Evolutionary conservation across 2,329 filamentous ascomycete genomes (phyloP).

Genomic region (Alternaria incomplexa): DNA sequence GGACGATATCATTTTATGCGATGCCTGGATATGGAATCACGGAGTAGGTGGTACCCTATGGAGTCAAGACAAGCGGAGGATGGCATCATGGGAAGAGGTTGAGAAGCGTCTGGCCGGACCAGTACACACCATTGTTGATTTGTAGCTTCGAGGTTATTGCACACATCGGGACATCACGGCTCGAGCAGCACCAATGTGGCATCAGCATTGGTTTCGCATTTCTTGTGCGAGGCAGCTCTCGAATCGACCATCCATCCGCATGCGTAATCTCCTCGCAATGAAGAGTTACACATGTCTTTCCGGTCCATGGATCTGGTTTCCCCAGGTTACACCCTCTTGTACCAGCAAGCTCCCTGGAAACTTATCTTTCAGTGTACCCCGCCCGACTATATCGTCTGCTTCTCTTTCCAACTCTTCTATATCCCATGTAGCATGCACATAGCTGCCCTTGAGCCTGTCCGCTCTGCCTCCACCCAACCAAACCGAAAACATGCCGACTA

Average conservation of each 20-base stretch:
- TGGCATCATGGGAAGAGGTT: constrained; percentile 28
- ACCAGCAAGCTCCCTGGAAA: no score
- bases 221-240: background rate
- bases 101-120: constrained; percentile 16
- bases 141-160: background rate
- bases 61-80: constrained; percentile 25
- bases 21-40: constrained; percentile 34
- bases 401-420: background rate
- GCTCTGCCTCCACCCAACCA: background rate
- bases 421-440: background rate
- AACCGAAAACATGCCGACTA: background rate
- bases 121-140: constrained; percentile 10
- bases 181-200: background rate
- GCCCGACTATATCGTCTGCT: background rate
- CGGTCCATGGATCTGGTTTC: background rate
- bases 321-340: background rate
- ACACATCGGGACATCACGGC: background rate
- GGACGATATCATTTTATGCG: constrained; percentile 28
- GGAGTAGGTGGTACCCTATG: constrained; percentile 32
- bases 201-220: background rate
- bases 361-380: background rate
- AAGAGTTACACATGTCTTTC: background rate
- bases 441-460: background rate
- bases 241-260: background rate
- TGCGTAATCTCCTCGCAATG: background rate